Evolutionary conservation across 805 yeast species (phyloP).

Genomic region (Myxozyma mucilagina): DNA sequence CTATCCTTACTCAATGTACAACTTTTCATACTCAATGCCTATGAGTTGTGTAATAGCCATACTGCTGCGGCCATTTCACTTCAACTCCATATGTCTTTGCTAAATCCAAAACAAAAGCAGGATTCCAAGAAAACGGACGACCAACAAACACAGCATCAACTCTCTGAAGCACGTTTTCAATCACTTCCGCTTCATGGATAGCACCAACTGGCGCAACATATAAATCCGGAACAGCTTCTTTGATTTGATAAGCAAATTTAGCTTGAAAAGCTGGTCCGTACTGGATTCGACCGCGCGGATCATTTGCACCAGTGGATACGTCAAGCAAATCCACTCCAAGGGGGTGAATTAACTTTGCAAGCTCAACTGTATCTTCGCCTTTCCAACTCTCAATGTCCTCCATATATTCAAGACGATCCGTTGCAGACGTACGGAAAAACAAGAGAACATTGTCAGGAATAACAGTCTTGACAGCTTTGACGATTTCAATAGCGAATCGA

Average conservation of each 20-base stretch:
- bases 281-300: slow-evolving; percentile 36
- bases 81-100: slow-evolving; percentile 52
- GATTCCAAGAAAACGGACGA: slow-evolving; percentile 48
- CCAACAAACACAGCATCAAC: slow-evolving; percentile 54
- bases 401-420: slow-evolving; percentile 41
- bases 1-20: too few species aligned
- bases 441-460: slow-evolving; percentile 49
- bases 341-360: slow-evolving; percentile 29
- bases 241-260: slow-evolving; percentile 46
- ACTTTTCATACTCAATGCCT: not conserved
- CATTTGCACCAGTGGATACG: slow-evolving; percentile 56
- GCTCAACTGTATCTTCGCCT: slow-evolving; percentile 46
- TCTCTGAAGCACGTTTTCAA: slow-evolving; percentile 46
- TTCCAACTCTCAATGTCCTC: slow-evolving; percentile 42
- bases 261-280: slow-evolving; percentile 45
- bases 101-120: slow-evolving; percentile 51
- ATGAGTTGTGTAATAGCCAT: slow-evolving; percentile 22
- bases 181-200: slow-evolving; percentile 42
- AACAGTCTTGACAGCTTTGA: slow-evolving; percentile 47
- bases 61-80: slow-evolving; percentile 43
- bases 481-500: slow-evolving; percentile 51
- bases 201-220: slow-evolving; percentile 53
- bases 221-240: slow-evolving; percentile 48
- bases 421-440: slow-evolving; percentile 50
- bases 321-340: slow-evolving; percentile 55